Evolutionary conservation across 1,284 basidiomycete species (phyloP), one percentile per base, ranked within the genome.

Genomic region (Takashimella koratensis): DNA sequence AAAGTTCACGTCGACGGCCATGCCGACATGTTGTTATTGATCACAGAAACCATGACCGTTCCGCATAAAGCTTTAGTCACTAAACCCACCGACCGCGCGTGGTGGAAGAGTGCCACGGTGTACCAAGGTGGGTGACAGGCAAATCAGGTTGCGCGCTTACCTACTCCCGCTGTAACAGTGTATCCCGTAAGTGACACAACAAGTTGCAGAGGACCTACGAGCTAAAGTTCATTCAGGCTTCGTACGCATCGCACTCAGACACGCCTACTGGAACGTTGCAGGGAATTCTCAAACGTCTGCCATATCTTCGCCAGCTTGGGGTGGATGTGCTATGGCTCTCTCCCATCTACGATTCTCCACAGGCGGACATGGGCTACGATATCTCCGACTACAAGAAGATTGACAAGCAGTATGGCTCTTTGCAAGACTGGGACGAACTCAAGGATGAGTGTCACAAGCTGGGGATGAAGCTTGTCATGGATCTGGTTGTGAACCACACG

Each of bases 401-500:
- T 36, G 68, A 78, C 55, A 65, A 65, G 12, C 66, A 68, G 23
- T 80, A 77, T 56, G 79, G 79, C 5, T 75, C 73, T 2, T 54
- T 79, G 22, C 67, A 64, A 1, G 78, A 79, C 59, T 71, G 74
- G 58, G 76, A 79, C 43, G 60, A 62, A 39, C 57, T 79, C 16
- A 67, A 72, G 54, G 60, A 67, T 19, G 68, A 65, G 23, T 64
- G 66, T 43, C 75, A 78, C 51, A 57, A 64, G 25, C 61, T 68
- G 20, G 76, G 72, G 3, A 68, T 79, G 65, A 76, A 75, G 62
- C 61, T 78, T 21, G 64, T 78, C 44, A 67, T 77, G 60, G 78
- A 79, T 56, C 65, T 79, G 5, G 78, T 79, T 21, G 70, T 79
- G 55, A 79, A 79, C 61, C 78, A 79, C 60, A 75, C 71, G 16